phyloP scores from a whole-genome alignment of 129 eudicot species.

The Tagetes erecta region DNA sequence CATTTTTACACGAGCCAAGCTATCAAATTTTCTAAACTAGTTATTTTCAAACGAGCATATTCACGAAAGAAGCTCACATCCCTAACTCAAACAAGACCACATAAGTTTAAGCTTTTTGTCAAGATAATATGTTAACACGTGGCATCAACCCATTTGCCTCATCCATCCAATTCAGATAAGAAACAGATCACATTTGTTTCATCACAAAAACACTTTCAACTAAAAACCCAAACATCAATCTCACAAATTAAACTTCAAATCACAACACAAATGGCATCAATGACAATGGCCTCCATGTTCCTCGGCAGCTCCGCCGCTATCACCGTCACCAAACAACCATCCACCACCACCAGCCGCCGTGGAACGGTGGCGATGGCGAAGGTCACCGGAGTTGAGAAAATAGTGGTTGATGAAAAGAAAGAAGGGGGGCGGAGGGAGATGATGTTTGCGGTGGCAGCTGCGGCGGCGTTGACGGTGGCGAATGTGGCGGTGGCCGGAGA shows the following conservation, averaged over 20 bases:
- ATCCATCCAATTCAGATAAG: slow-evolving; percentile 41
- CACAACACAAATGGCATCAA: slow-evolving; percentile 35
- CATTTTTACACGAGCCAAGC: too few relatives aligned
- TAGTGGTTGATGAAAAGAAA: slow-evolving; percentile 25
- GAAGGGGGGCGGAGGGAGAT: slow-evolving; percentile 61
- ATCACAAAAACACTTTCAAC: background rate
- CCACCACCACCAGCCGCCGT: slow-evolving; percentile 48
- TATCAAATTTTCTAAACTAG: too few relatives aligned
- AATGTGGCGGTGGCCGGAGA: slow-evolving; percentile 66
- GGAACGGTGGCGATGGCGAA: slow-evolving; percentile 33
- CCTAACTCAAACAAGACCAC: background rate
- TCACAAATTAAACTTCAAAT: background rate
- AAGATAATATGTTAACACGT: slow-evolving; percentile 48
- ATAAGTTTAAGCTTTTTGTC: background rate
- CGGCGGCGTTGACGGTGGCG: slow-evolving; percentile 57
- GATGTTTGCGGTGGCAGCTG: slow-evolving; percentile 71
- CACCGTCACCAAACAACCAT: slow-evolving; percentile 38
- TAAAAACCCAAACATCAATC: slow-evolving; percentile 1
- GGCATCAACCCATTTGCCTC: slow-evolving; percentile 47
- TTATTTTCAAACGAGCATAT: too few relatives aligned
- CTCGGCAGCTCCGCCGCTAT: slow-evolving; percentile 54
- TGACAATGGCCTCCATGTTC: slow-evolving; percentile 71
- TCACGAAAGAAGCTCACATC: too few relatives aligned
- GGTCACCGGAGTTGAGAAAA: slow-evolving; percentile 27
- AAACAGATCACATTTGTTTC: slow-evolving; percentile 41